phyloP scores from a whole-genome alignment of 2,329 filamentous ascomycete species.

The Leptodontidium sp. region DNA sequence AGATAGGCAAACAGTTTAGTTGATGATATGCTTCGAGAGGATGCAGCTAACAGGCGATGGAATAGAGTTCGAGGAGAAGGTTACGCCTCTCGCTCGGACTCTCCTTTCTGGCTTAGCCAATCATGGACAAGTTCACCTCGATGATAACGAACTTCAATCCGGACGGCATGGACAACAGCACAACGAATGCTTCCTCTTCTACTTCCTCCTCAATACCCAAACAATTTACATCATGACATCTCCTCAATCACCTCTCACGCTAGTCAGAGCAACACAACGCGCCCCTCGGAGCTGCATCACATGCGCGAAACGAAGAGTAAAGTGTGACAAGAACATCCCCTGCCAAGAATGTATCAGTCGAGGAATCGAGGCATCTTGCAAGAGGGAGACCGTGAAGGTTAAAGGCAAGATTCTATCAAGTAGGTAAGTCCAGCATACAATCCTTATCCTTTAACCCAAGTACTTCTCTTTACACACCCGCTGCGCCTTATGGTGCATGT shows the following conservation, averaged over 20 bases:
- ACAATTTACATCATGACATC: neutral
- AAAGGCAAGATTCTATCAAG: neutral
- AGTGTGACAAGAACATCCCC: slow-evolving; percentile 13
- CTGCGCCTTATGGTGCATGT: too few relatives aligned
- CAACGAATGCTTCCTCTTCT: too few relatives aligned
- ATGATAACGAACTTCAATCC: neutral
- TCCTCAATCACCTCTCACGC: neutral
- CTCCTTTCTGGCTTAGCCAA: neutral
- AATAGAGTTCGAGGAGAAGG: too few relatives aligned
- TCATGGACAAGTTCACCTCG: neutral
- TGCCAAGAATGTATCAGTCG: slow-evolving; percentile 14
- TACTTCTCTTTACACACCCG: neutral
- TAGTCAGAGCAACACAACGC: slow-evolving; percentile 10
- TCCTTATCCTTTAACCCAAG: too few relatives aligned
- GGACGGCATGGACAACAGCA: neutral
- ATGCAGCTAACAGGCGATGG: too few relatives aligned
- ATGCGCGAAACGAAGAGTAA: neutral
- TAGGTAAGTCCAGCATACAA: neutral
- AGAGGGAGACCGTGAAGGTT: slow-evolving; percentile 12
- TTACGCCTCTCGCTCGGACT: too few relatives aligned
- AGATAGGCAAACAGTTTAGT: too few relatives aligned
- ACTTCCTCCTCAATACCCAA: neutral
- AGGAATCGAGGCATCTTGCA: neutral
- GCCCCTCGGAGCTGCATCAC: slow-evolving; percentile 4
- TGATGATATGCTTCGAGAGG: too few relatives aligned